These are phyloP conservation scores for Cicer yamashitae DNA, from an alignment of 306 rosid species.

Conservation along the genomic window DNA sequence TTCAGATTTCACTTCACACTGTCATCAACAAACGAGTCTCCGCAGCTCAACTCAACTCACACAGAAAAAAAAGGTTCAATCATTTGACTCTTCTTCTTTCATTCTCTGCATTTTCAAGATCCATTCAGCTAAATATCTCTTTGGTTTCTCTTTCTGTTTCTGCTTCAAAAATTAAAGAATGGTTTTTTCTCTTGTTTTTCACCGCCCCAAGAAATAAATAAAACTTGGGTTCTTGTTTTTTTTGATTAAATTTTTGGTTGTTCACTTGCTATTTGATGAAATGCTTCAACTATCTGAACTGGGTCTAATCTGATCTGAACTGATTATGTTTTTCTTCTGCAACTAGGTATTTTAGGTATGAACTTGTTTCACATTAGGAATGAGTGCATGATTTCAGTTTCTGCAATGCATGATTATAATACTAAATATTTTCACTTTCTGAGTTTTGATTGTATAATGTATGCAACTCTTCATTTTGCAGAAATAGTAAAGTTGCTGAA, in stretches of 20 bases:
- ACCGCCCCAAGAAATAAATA: background rate
- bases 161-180: conserved; percentile 20
- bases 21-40: background rate
- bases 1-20: conserved; percentile 22
- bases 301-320: conserved; percentile 41
- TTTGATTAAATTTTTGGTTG: background rate
- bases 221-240: conserved; percentile 16
- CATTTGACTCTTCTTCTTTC: conserved; percentile 42
- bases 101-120: conserved; percentile 46
- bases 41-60: conserved; percentile 38
- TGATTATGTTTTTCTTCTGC: conserved; percentile 29
- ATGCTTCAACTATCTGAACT: conserved; percentile 30
- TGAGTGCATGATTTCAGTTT: conserved; percentile 18
- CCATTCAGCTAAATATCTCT: conserved; percentile 35
- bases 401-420: background rate
- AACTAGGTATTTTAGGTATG: background rate
- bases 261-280: conserved; percentile 34
- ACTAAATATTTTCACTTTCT: background rate
- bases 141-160: background rate
- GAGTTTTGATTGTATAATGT: conserved; percentile 30
- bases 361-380: conserved; percentile 4
- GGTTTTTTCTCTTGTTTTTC: conserved; percentile 19
- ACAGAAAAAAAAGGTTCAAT: conserved; percentile 26
- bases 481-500: conserved; percentile 45
- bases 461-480: conserved; percentile 31